phyloP scores from a whole-genome alignment of 768 basidiomycete genomes.

The Rhodotorula babjevae region DNA sequence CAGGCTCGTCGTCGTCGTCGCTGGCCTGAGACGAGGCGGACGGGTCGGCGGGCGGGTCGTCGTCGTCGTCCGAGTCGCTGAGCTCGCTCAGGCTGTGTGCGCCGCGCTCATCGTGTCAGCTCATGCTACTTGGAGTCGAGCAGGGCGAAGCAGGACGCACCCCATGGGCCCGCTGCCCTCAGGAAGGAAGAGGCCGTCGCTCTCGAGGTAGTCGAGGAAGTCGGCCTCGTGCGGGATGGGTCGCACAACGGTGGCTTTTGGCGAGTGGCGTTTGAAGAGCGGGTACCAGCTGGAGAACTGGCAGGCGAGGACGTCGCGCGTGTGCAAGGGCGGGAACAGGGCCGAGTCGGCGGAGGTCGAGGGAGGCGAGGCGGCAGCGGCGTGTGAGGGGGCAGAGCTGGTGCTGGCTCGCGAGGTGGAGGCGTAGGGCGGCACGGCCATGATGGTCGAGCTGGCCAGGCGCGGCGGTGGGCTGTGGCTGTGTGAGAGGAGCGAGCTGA shows the following conservation, averaged over 20 bases:
- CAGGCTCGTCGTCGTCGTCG: conserved; percentile 39
- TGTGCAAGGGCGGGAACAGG: conserved; percentile 30
- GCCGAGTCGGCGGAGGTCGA: no score
- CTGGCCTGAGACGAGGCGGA: conserved; percentile 14
- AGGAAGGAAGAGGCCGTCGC: conserved; percentile 80
- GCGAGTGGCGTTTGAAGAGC: conserved; percentile 58
- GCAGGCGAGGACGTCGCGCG: conserved; percentile 40
- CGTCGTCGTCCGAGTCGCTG: conserved; percentile 58
- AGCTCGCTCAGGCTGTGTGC: conserved; percentile 52
- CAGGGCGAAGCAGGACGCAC: conserved; percentile 44
- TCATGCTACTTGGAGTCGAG: neutral
- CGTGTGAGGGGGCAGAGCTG: no score
- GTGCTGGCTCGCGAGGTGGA: neutral
- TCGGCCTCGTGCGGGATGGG: conserved; percentile 56
- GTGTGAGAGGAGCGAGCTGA: no score
- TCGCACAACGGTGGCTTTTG: conserved; percentile 69
- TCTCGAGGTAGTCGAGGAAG: conserved; percentile 68
- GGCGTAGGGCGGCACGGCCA: neutral
- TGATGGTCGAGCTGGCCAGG: neutral
- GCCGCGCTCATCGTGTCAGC: neutral
- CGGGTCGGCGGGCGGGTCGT: conserved; percentile 44
- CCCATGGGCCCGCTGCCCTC: conserved; percentile 73
- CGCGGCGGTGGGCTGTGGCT: no score
- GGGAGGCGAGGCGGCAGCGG: no score
- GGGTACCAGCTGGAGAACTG: conserved; percentile 72